These are phyloP conservation scores for Pyrenochaeta sp. DNA, from an alignment of 2,329 filamentous ascomycete genomes.

Conservation along the genomic window DNA sequence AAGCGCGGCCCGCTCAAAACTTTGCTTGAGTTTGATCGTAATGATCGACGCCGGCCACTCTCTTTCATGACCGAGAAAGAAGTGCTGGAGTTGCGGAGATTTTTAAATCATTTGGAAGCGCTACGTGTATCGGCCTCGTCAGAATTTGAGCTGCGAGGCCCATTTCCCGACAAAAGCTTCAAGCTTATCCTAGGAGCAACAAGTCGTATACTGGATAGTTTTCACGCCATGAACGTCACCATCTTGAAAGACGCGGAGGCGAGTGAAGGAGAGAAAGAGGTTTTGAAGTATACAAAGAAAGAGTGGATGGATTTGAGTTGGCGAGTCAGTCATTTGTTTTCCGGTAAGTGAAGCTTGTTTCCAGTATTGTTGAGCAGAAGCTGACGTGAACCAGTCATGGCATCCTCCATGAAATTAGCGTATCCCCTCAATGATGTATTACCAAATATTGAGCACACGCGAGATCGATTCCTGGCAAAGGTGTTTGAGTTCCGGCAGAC, in stretches of 20 bases:
- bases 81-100: slow-evolving; percentile 85
- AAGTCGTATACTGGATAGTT: slow-evolving; percentile 86
- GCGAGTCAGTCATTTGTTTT: slow-evolving; percentile 87
- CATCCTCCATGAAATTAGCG: slow-evolving; percentile 91
- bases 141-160: slow-evolving; percentile 88
- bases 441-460: slow-evolving; percentile 79
- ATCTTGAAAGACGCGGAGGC: slow-evolving; percentile 80
- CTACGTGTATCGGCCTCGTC: slow-evolving; percentile 77
- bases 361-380: neutral
- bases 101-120: slow-evolving; percentile 74
- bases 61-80: slow-evolving; percentile 89
- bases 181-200: slow-evolving; percentile 80
- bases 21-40: slow-evolving; percentile 58
- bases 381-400: slow-evolving; percentile 68
- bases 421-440: slow-evolving; percentile 91
- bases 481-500: slow-evolving; percentile 86
- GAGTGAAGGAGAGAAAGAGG: slow-evolving; percentile 80
- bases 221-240: slow-evolving; percentile 95
- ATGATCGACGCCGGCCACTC: slow-evolving; percentile 15
- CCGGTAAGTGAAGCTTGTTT: slow-evolving; percentile 54
- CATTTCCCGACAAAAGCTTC: slow-evolving; percentile 80
- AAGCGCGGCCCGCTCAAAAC: slow-evolving; percentile 87
- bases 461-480: slow-evolving; percentile 84
- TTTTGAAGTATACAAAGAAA: slow-evolving; percentile 79
- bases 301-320: slow-evolving; percentile 85